Evolutionary conservation across 345 rosid genomes (phyloP), one percentile per base, ranked within the genome.

Genomic region (Brassica cretica): DNA sequence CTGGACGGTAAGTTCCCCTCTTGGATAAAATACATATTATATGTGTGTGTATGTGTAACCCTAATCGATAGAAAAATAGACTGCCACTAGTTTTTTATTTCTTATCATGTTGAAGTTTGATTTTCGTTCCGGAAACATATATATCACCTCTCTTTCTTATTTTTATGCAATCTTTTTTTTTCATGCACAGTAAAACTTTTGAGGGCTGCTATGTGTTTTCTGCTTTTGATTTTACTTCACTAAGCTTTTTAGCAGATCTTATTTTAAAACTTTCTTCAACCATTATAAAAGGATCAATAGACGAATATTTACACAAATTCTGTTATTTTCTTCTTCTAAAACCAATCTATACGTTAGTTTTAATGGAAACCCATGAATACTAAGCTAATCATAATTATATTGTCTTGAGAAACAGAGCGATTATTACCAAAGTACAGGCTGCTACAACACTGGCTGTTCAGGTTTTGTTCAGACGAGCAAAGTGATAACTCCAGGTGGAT

Each of bases 401-500:
- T 51, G 56, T 51, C 15, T 51, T 51, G 56, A 51, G 56, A 51
- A n/a, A 51, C 56, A 49, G 55, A 49, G 55, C 7, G 55, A 49
- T 49, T 49, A 49, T 49, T 49, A 49, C 53, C 83, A 73, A 82
- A 85, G 82, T 35, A 88, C 91, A 8, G 91, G 90, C 0, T 90
- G 94, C 81, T 90, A 90, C 78, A 90, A 90, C 80, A 86, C 84
- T 5, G 78, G 82, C 0, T 90, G 94, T 73, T 79, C 88, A 12
- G 94, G 94, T 61, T 90, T 90, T 74, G 85, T 90, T 84, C 92
- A 90, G 7, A 85, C 84, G 21, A 88, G 85, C 80, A 82, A 51
- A 82, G 65, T 77, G 82, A 72, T 83, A 81, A 89, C 87, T 5
- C 76, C 87, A 77, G 94, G 94, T 29, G 94, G 89, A 30, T 84